Conservation (phyloP, 83 land plant species). For the Larix sibirica region DNA sequence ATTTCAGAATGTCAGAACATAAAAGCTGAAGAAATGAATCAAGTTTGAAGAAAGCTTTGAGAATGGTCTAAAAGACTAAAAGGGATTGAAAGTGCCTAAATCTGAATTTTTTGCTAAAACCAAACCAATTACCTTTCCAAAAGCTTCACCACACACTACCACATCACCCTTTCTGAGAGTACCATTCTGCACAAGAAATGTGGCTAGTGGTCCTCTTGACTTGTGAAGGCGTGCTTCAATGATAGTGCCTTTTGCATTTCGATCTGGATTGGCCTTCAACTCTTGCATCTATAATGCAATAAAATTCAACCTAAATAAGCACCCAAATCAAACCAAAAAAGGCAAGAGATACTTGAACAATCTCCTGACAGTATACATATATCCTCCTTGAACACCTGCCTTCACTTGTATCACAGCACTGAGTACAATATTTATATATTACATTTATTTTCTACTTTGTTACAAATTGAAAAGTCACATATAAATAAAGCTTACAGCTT, state of each 20-base stretch:
- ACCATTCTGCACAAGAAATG: constrained; percentile 97
- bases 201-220: constrained; percentile 88
- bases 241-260: constrained; percentile 94
- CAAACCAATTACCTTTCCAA: constrained; percentile 82
- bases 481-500: not conserved
- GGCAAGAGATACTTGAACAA: not conserved
- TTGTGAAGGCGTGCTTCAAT: constrained; percentile 96
- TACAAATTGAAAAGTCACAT: not conserved
- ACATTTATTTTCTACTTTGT: not conserved
- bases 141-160: constrained; percentile 92
- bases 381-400: not conserved
- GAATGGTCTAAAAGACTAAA: constrained; percentile 1
- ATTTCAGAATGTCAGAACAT: not conserved
- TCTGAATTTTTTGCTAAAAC: not conserved
- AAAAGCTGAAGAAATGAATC: not conserved
- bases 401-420: not conserved
- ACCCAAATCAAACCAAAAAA: not conserved
- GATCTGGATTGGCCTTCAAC: constrained; percentile 92
- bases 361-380: not conserved
- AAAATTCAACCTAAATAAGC: not conserved
- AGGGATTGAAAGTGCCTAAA: not conserved
- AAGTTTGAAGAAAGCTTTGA: not conserved
- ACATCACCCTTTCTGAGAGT: constrained; percentile 92
- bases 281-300: constrained; percentile 79
- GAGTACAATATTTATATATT: too few relatives aligned